Conservation (phyloP, 371 early-diverging fungal genomes). For the Mucor plumbeus region DNA sequence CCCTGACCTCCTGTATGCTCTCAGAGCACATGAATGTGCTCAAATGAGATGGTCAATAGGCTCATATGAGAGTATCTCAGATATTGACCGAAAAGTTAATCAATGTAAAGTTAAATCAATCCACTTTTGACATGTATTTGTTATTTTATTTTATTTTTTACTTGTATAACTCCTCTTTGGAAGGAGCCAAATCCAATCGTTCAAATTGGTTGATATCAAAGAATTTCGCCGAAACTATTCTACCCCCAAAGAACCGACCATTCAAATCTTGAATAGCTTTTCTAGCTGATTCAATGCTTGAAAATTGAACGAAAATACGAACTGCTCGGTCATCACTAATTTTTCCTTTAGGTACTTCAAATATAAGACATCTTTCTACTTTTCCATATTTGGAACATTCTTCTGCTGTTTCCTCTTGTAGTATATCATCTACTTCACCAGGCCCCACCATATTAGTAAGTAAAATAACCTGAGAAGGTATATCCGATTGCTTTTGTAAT, state of each 20-base stretch:
- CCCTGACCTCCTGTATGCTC: too few species aligned
- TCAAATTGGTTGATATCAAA: constrained; percentile 63
- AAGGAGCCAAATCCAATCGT: constrained; percentile 62
- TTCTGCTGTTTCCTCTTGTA: constrained; percentile 77
- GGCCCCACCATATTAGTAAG: constrained; percentile 73
- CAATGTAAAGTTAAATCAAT: too few species aligned
- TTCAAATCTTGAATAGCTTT: constrained; percentile 66
- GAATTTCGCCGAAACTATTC: constrained; percentile 64
- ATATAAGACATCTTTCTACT: constrained; percentile 73
- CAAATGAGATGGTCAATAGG: too few species aligned
- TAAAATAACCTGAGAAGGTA: constrained; percentile 50
- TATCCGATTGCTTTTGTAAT: neutral
- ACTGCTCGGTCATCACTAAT: constrained; percentile 68
- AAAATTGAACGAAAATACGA: constrained; percentile 76
- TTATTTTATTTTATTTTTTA: too few species aligned
- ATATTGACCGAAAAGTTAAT: too few species aligned
- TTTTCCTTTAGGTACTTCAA: constrained; percentile 62
- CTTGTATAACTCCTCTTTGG: constrained; percentile 41
- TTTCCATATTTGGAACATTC: constrained; percentile 79
- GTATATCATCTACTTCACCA: constrained; percentile 74
- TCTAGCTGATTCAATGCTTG: constrained; percentile 51
- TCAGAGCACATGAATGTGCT: too few species aligned
- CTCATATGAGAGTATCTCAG: too few species aligned
- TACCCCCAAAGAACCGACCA: constrained; percentile 81
- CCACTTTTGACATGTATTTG: too few species aligned